Percentiles rank a stretch among this genome's conserved stretches.
These are phyloP conservation scores for Coemansia guatemalensis DNA, from an alignment of 192 early-diverging fungal genomes.

Conservation along the genomic window DNA sequence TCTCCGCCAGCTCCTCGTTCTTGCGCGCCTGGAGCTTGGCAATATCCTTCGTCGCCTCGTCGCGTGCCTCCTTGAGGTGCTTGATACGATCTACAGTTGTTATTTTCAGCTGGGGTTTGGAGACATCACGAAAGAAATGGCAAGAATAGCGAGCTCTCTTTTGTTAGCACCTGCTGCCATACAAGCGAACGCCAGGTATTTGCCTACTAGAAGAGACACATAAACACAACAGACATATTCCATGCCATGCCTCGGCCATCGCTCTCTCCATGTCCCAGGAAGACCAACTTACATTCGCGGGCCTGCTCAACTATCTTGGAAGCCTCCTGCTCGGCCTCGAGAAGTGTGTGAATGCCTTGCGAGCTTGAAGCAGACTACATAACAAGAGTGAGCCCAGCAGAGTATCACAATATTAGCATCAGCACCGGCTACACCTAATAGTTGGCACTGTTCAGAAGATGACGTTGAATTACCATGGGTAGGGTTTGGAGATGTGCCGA, in stretches of 20 bases:
- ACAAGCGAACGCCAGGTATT: not conserved
- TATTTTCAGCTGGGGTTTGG: no score
- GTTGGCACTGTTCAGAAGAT: no score
- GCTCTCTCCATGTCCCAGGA: not conserved
- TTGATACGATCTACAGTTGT: constrained; percentile 71
- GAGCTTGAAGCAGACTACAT: constrained; percentile 64
- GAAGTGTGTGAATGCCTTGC: constrained; percentile 92
- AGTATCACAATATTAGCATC: not conserved
- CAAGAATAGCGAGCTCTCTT: not conserved
- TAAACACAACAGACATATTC: not conserved
- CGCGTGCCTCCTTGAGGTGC: constrained; percentile 93
- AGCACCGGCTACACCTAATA: no score
- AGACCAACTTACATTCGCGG: constrained; percentile 61
- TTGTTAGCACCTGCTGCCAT: not conserved
- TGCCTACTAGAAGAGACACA: no score
- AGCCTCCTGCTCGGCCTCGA: constrained; percentile 97
- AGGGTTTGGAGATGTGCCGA: no score
- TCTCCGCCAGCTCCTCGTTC: constrained; percentile 61
- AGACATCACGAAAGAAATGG: not conserved
- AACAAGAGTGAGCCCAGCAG: not conserved
- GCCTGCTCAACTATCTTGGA: constrained; percentile 91
- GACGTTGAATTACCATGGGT: constrained; percentile 5
- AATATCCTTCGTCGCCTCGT: constrained; percentile 91
- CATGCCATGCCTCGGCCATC: not conserved
- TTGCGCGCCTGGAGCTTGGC: constrained; percentile 82